Evolutionary conservation across 2,329 filamentous ascomycete genomes (phyloP), one percentile per base, ranked within the genome.

Genomic region (Xylariaceae sp.): DNA sequence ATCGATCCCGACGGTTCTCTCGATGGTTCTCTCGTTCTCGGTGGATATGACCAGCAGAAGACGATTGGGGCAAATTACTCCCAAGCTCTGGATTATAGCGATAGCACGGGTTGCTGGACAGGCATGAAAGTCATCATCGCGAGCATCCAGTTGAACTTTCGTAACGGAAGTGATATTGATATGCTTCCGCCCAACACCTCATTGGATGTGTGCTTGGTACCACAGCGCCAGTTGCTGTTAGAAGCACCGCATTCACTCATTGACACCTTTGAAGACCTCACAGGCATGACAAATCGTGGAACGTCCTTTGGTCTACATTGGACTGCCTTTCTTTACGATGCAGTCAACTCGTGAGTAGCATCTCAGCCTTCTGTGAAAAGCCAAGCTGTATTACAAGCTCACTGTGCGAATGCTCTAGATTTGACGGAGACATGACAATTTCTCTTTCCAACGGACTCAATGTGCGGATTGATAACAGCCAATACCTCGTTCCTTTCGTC

Each of bases 1-100:
- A 49, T 58, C 12, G 53, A 52, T 6, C 39, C 47, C 10, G 44
- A 42, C 2, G 51, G 55, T 10, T 45, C 51, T 2, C 43, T 69
- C 0, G 61, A 70, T 12, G 67, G 68, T 0, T 62, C 58, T 0
- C 17, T 70, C 2, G 54, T 69, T 0, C 42, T 68, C 0, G 66
- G 66, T 0, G 68, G 66, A 1, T 70, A 67, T 35, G 66, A 69
- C 39, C 43, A 59, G 42, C 58, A 63, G n/a, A 68, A 68, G 41
- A 48, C 60, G 1, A 51, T 57, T 6, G 66, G 63, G 0, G 40
- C 38, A 1, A 66, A 67, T 19, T 59, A 60, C 39, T 67, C 66
- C 1, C 59, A 63, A 32, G 31, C 46, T 2, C 53, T 64, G 6
- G 59, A 64, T 46, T 63, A 58, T 36, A 57, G 52, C 38, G 48